A percentile compares a stretch with the other conserved stretches of the same genome.
Conservation (phyloP, 768 basidiomycete genomes). For the Suillus tomentosus region DNA sequence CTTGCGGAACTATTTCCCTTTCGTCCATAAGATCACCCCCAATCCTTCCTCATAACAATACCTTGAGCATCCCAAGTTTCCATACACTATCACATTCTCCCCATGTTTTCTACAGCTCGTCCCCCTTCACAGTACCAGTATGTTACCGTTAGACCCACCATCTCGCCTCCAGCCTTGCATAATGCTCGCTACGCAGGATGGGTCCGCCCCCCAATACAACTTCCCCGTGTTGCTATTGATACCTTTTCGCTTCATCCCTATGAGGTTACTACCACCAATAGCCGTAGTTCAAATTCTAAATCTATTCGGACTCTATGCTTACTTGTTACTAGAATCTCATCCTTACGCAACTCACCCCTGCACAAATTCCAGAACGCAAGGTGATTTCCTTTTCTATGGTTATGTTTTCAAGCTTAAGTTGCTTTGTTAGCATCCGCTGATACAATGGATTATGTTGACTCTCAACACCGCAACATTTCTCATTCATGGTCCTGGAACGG, state of each 20-base stretch:
- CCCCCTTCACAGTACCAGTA: background rate
- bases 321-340: background rate
- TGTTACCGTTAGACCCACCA: background rate
- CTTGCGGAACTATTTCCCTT: no score
- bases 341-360: background rate
- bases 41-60: background rate
- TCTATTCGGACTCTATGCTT: background rate
- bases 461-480: background rate
- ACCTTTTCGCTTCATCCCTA: background rate
- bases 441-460: background rate
- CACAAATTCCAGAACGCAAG: background rate
- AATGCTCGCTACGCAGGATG: conserved; percentile 7
- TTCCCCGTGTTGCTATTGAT: background rate
- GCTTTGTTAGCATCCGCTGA: background rate
- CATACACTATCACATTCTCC: background rate
- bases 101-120: background rate
- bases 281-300: background rate
- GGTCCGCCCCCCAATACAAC: background rate
- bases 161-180: background rate
- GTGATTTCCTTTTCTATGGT: background rate
- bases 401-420: no score
- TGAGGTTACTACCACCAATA: background rate
- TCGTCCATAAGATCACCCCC: no score
- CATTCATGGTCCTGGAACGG: background rate
- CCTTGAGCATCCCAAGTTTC: background rate